phyloP scores from a whole-genome alignment of 441 rosid genomes.

The Arabidopsis lyrata region DNA sequence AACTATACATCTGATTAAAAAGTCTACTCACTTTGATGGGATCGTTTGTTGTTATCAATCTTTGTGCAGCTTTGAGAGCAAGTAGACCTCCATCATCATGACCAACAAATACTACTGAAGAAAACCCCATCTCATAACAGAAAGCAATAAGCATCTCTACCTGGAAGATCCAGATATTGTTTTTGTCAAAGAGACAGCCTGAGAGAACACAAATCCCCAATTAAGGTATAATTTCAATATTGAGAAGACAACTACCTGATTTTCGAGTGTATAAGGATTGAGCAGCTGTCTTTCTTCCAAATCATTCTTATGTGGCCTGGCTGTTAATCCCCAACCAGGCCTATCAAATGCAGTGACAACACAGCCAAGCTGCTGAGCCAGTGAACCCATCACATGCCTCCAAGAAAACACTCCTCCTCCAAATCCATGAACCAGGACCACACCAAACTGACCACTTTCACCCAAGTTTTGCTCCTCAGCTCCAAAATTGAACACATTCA shows the following conservation, averaged over 20 bases:
- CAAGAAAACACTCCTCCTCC: slow-evolving; percentile 98
- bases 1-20: not conserved
- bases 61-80: slow-evolving; percentile 82
- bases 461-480: slow-evolving; percentile 50
- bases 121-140: slow-evolving; percentile 91
- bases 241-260: slow-evolving; percentile 59
- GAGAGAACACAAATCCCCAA: slow-evolving; percentile 12
- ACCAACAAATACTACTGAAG: slow-evolving; percentile 90
- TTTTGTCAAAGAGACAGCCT: not conserved
- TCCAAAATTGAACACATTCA: slow-evolving; percentile 43
- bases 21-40: slow-evolving; percentile 48
- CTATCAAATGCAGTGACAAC: slow-evolving; percentile 90
- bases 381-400: slow-evolving; percentile 91
- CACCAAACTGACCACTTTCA: slow-evolving; percentile 67
- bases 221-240: not conserved
- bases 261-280: slow-evolving; percentile 86
- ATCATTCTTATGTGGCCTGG: slow-evolving; percentile 72
- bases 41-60: slow-evolving; percentile 60
- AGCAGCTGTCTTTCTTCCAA: slow-evolving; percentile 83
- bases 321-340: slow-evolving; percentile 97
- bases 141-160: slow-evolving; percentile 90
- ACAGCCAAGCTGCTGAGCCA: slow-evolving; percentile 81
- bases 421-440: slow-evolving; percentile 89
- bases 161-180: slow-evolving; percentile 53
- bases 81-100: slow-evolving; percentile 97